Conservation (phyloP, 495 filamentous ascomycete species). For the Aspergillus nanangensis region DNA sequence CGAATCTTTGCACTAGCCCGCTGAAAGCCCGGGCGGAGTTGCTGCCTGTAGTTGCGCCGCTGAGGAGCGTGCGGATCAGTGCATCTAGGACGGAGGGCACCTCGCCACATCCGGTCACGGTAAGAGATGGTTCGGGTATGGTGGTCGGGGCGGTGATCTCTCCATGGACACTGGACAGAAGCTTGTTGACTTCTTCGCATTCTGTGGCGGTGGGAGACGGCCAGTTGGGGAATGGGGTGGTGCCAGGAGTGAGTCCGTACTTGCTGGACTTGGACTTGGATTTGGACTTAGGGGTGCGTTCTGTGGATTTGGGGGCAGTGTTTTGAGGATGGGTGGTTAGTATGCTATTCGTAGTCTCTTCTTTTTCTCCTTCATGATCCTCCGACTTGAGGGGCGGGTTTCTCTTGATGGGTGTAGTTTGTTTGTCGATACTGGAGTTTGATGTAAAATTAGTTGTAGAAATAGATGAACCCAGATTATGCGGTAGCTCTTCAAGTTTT, state of each 20-base stretch:
- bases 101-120: conserved; percentile 85
- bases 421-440: conserved; percentile 2
- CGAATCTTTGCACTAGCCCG: conserved; percentile 67
- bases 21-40: conserved; percentile 68
- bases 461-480: conserved; percentile 31
- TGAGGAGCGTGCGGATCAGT: conserved; percentile 74
- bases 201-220: conserved; percentile 63
- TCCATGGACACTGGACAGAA: conserved; percentile 66
- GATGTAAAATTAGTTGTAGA: neutral
- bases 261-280: conserved; percentile 19
- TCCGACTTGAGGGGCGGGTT: too few species aligned
- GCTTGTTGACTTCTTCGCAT: conserved; percentile 67
- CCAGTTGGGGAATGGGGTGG: conserved; percentile 66
- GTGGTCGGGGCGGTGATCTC: conserved; percentile 58
- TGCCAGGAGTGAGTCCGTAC: conserved; percentile 41
- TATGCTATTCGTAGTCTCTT: too few species aligned
- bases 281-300: conserved; percentile 7
- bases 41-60: conserved; percentile 64
- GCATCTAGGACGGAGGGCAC: conserved; percentile 91
- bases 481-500: conserved; percentile 41
- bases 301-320: conserved; percentile 18
- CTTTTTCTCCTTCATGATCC: too few species aligned
- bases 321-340: conserved; percentile 13
- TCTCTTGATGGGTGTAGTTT: conserved; percentile 9
- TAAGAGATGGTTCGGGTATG: conserved; percentile 72